Conservation (phyloP, 768 basidiomycete species). For the Serendipita sp. region DNA sequence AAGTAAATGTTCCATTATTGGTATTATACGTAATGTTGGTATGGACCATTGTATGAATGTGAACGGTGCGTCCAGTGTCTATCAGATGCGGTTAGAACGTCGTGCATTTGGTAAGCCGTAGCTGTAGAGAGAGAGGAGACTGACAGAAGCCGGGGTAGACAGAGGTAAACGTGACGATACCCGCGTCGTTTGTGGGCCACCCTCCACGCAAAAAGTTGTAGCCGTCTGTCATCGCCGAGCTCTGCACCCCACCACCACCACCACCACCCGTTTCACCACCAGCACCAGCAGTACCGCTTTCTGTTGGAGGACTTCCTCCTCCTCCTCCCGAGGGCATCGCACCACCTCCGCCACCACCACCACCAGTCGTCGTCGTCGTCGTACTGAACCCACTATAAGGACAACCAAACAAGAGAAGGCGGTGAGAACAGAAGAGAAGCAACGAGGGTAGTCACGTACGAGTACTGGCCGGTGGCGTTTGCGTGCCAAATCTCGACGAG, state of each 20-base stretch:
- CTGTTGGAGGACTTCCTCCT: background rate
- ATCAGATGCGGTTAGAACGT: too few species aligned
- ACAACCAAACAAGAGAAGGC: background rate
- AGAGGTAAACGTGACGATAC: slow-evolving; percentile 23
- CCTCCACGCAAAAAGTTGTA: slow-evolving; percentile 26
- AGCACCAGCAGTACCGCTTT: background rate
- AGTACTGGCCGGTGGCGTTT: slow-evolving; percentile 1
- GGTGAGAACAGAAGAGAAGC: background rate
- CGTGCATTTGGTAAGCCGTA: too few species aligned
- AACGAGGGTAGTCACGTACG: too few species aligned
- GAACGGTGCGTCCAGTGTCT: slow-evolving; percentile 23
- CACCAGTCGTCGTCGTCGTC: slow-evolving; percentile 25
- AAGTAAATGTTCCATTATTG: slow-evolving; percentile 19
- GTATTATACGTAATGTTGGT: slow-evolving; percentile 7
- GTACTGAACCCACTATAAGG: slow-evolving; percentile 14
- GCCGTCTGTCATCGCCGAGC: slow-evolving; percentile 14
- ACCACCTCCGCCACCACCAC: slow-evolving; percentile 19
- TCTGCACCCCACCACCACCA: too few species aligned
- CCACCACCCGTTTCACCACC: too few species aligned
- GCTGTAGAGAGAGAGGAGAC: too few species aligned
- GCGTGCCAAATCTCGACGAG: slow-evolving; percentile 25
- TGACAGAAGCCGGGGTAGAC: slow-evolving; percentile 23
- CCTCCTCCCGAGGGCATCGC: background rate
- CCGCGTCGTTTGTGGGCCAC: slow-evolving; percentile 20
- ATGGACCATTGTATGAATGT: slow-evolving; percentile 25